Evolutionary conservation across 306 rosid genomes (phyloP).

Genomic region (Herpetospermum pedunculosum): DNA sequence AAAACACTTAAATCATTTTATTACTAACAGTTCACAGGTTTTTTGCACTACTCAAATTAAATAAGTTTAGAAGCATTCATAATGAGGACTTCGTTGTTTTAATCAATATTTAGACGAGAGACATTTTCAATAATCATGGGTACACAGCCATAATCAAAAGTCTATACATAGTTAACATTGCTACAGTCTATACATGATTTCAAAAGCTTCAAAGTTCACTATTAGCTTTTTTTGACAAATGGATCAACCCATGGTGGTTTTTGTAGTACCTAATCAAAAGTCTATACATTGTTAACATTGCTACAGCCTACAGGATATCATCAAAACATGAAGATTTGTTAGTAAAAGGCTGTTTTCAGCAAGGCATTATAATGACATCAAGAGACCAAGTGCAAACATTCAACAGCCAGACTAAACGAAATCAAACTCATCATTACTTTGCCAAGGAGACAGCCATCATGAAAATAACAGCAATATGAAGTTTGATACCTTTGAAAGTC

Average conservation of each 20-base stretch:
- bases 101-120: background rate
- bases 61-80: background rate
- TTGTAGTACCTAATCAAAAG: background rate
- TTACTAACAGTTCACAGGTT: background rate
- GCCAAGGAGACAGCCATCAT: background rate
- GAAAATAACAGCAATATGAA: conserved; percentile 1
- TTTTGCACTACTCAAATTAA: background rate
- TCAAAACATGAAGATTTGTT: background rate
- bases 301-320: background rate
- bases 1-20: background rate
- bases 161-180: no score
- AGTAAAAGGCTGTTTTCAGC: background rate
- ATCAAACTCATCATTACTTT: background rate
- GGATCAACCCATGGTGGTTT: background rate
- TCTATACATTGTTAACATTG: background rate
- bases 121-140: background rate
- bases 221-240: background rate
- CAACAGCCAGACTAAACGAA: background rate
- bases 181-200: no score
- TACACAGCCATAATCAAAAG: background rate
- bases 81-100: background rate
- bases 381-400: background rate
- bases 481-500: conserved; percentile 57
- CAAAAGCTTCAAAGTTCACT: background rate
- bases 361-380: background rate